Base-by-base conservation (phyloP, 2,329 filamentous ascomycete species). In the Allantophomopsis lycopodina region DNA sequence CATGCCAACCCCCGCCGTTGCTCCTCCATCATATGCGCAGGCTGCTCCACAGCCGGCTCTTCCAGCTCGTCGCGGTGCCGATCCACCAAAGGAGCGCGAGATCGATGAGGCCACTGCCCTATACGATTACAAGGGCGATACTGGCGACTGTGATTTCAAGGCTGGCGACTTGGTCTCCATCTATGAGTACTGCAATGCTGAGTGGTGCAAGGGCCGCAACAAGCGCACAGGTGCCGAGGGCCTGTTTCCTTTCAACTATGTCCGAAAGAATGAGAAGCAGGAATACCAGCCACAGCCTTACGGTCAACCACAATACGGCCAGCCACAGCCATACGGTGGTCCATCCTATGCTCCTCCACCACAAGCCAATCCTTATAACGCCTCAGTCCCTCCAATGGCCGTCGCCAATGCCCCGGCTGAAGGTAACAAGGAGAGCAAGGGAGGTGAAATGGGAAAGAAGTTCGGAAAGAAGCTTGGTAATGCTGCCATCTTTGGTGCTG, bases 161-260 rank as follows among this genome's bases (percentile, higher is more conserved):
- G 78, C 81, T 45, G 81, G 88, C 55, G 89, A 96, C 63, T 69
- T 71, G 47, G 69, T 96, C 50, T 72, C 76, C 43, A 83, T 96
- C 16, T 74, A 77, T 48, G 85, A 94, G 62, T 88, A 94, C 66
- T 91, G 94, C 81, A 96, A 96, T 62, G 76, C 79, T 46, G 88
- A 96, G 61, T 96, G 89, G 89, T 95, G 87, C 86, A 80, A 86
- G 69, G 89, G 89, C 49, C 76, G 74, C 50, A 94, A 94, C 61
- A 68, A 80, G 54, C 77, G 86, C 39, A 94, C 87, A 7, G 81
- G 81, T 41, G 65, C 75, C 49, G 85, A 94, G 63, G 89, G 89
- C 51, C 94, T 96, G 58, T 96, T 96, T 71, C 89, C 89, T n/a
- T 76, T 81, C 50, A 86, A 74, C 58, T 96, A 96, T 57, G 88